These are phyloP conservation scores for Clonostachys solani DNA, from an alignment of 2,329 filamentous ascomycete species.

Conservation along the genomic window DNA sequence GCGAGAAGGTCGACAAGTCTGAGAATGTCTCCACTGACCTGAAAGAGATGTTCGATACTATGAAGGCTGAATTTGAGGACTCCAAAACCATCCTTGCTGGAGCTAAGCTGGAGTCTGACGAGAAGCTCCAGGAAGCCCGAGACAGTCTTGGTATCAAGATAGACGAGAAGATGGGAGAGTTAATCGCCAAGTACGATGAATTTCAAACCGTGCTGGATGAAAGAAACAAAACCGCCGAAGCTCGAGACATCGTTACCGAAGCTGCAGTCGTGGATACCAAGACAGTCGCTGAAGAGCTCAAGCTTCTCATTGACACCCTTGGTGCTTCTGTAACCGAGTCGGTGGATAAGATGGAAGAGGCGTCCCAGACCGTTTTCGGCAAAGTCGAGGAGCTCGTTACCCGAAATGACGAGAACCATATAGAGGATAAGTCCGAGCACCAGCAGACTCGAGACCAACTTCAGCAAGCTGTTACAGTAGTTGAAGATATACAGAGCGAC, in stretches of 20 bases:
- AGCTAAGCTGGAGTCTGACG: constrained; percentile 77
- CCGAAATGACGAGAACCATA: constrained; percentile 72
- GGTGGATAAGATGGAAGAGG: constrained; percentile 81
- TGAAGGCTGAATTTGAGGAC: constrained; percentile 85
- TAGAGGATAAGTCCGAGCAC: constrained; percentile 73
- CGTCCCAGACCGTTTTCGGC: constrained; percentile 80
- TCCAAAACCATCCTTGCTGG: constrained; percentile 76
- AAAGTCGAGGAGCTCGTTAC: constrained; percentile 75
- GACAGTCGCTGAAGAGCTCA: constrained; percentile 80
- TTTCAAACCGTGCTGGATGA: constrained; percentile 72
- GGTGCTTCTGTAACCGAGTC: constrained; percentile 77
- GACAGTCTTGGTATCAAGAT: constrained; percentile 51
- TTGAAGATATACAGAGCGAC: constrained; percentile 74
- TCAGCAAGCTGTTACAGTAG: constrained; percentile 65
- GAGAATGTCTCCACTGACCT: constrained; percentile 57
- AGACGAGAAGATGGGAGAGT: constrained; percentile 65
- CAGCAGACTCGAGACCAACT: constrained; percentile 79
- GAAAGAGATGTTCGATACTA: constrained; percentile 67
- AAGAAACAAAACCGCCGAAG: constrained; percentile 68
- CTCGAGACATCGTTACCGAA: constrained; percentile 68
- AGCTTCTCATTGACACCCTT: constrained; percentile 79
- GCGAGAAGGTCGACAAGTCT: constrained; percentile 58
- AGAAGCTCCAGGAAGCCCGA: constrained; percentile 62
- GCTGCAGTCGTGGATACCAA: constrained; percentile 73
- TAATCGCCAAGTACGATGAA: constrained; percentile 86